Conservation (phyloP, 2,329 filamentous ascomycete genomes). For the Pseudopithomyces maydicus region DNA sequence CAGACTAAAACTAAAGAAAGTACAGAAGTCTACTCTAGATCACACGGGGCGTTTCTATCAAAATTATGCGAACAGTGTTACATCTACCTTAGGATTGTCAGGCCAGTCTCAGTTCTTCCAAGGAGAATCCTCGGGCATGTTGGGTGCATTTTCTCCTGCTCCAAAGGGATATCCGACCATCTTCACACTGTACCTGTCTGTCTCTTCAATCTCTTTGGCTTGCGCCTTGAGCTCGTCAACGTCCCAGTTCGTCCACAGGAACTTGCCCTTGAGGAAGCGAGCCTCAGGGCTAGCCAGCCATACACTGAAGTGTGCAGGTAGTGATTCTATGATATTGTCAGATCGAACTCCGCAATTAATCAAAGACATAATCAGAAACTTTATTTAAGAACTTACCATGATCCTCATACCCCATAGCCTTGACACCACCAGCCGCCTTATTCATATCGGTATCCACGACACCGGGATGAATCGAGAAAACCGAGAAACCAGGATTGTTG, state of each 20-base stretch:
- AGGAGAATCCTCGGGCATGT: not conserved
- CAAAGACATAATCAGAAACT: too few species aligned
- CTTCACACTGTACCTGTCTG: slow-evolving; percentile 25
- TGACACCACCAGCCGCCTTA: slow-evolving; percentile 16
- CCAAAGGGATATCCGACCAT: slow-evolving; percentile 19
- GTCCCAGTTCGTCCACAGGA: slow-evolving; percentile 37
- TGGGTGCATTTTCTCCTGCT: not conserved
- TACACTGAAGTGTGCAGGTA: slow-evolving; percentile 31
- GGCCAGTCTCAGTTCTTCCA: not conserved
- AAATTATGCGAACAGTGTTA: too few species aligned
- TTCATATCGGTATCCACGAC: slow-evolving; percentile 47
- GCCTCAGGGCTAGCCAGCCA: slow-evolving; percentile 37
- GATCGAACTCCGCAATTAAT: not conserved
- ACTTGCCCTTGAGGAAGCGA: slow-evolving; percentile 22
- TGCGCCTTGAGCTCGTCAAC: slow-evolving; percentile 32
- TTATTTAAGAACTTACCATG: slow-evolving; percentile 13
- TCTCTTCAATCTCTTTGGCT: slow-evolving; percentile 30
- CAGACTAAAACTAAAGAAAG: too few species aligned
- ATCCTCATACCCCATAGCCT: slow-evolving; percentile 18
- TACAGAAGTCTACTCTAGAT: too few species aligned
- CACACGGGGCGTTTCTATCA: too few species aligned
- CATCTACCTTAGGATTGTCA: too few species aligned
- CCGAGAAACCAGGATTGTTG: slow-evolving; percentile 44
- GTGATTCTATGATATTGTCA: slow-evolving; percentile 9
- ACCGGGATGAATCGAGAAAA: slow-evolving; percentile 52